A percentile compares a stretch with the other conserved stretches of the same genome.
These are phyloP conservation scores for Acrodontium crateriforme DNA, from an alignment of 2,329 filamentous ascomycete species.

Conservation along the genomic window DNA sequence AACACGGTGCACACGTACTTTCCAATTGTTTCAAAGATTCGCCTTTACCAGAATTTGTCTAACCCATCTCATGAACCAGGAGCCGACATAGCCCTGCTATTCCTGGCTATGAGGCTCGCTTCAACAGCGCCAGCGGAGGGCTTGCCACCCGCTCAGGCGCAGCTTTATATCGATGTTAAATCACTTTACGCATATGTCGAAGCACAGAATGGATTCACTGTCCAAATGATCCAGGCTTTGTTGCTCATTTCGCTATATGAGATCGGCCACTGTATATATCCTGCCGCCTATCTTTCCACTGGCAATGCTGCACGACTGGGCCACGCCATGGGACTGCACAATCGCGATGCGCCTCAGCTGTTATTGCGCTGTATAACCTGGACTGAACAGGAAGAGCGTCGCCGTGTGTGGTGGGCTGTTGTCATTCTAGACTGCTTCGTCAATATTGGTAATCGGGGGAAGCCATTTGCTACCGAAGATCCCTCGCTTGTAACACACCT, in stretches of 20 bases:
- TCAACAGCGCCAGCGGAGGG: slow-evolving; percentile 22
- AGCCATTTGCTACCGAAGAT: slow-evolving; percentile 14
- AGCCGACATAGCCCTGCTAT: slow-evolving; percentile 34
- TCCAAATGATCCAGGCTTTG: slow-evolving; percentile 33
- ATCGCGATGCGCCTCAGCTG: slow-evolving; percentile 23
- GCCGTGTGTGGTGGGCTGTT: slow-evolving; percentile 36
- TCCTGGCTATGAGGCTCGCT: slow-evolving; percentile 35
- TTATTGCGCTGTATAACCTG: slow-evolving; percentile 28
- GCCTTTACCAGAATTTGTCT: slow-evolving; percentile 27
- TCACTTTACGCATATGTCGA: slow-evolving; percentile 30
- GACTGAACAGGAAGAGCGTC: slow-evolving; percentile 35
- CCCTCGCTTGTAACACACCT: slow-evolving; percentile 16
- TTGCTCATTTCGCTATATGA: slow-evolving; percentile 36
- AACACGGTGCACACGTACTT: slow-evolving; percentile 34
- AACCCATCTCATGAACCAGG: slow-evolving; percentile 31
- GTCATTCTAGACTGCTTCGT: slow-evolving; percentile 32
- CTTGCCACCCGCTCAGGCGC: slow-evolving; percentile 22
- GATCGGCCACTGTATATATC: slow-evolving; percentile 36
- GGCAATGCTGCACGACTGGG: slow-evolving; percentile 33
- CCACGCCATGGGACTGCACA: slow-evolving; percentile 32
- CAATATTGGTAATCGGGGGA: slow-evolving; percentile 13
- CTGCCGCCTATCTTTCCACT: slow-evolving; percentile 36
- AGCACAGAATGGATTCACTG: slow-evolving; percentile 27
- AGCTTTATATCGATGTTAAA: slow-evolving; percentile 32
- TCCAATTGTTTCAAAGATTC: slow-evolving; percentile 35